Base-by-base conservation (phyloP, 2,329 filamentous ascomycete species). In the Dothideomycetes sp. region DNA sequence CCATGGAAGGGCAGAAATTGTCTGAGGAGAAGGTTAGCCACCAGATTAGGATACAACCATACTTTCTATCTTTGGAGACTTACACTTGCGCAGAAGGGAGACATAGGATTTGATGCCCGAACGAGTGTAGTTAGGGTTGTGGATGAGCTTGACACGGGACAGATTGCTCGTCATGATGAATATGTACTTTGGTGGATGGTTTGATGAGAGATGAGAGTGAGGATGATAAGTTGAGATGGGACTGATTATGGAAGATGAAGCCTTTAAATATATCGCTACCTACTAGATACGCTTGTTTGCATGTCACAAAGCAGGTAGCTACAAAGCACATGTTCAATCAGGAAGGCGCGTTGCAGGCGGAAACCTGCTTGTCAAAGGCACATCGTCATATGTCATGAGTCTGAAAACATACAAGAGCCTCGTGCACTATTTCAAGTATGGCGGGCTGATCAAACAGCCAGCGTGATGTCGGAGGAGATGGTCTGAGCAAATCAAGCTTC, bases 1-100 rank as follows among this genome's bases (percentile, higher is more conserved):
- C 68, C 47, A 71, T 65, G 44, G 78, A 81, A 23, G 80, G 76
- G 16, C 69, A 60, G 54, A 83, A 77, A 44, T 71, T 67, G 56
- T 73, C 56, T 58, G 43, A n/a, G n/a, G n/a, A 11, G n/a, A 27
- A 10, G 10, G 24, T 27, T 27, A 27, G 24, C 24, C 15, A 38
- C n/a, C n/a, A n/a, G n/a, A n/a, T n/a, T n/a, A n/a, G n/a, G n/a
- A n/a, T n/a, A n/a, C n/a, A n/a, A n/a, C n/a, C n/a, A n/a, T n/a
- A n/a, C n/a, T n/a, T n/a, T n/a, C n/a, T n/a, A n/a, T n/a, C n/a
- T n/a, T n/a, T n/a, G n/a, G n/a, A n/a, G n/a, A n/a, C n/a, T 23
- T 35, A 51, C 50, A 56, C 33, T 56, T 56, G 23, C 47, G 42
- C 22, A 52, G 41, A 6, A 53, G 44, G 18, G 48, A 46, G 9